Conservation (phyloP, 2,329 filamentous ascomycete genomes). For the Hypoxylon sp. region DNA sequence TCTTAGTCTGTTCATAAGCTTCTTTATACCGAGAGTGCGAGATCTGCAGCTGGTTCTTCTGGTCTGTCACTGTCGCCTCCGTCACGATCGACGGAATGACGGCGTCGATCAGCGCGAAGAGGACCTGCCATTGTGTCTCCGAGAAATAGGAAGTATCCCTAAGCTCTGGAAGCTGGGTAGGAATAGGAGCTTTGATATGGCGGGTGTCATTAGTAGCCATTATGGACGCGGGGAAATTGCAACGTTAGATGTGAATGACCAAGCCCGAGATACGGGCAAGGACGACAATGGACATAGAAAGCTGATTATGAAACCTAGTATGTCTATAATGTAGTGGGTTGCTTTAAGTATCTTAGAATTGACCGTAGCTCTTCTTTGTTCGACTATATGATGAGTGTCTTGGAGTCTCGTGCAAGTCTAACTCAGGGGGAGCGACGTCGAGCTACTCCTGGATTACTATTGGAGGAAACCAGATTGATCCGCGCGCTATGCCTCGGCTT, state of each 20-base stretch:
- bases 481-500: conserved; percentile 10
- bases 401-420: not conserved
- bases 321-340: not conserved
- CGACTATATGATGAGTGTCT: not conserved
- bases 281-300: not conserved
- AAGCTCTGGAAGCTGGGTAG: conserved; percentile 42
- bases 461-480: not conserved
- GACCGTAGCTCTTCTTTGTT: not conserved
- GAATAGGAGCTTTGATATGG: conserved; percentile 39
- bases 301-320: not conserved
- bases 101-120: conserved; percentile 68
- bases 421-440: not conserved
- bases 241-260: not conserved
- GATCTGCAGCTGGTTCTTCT: conserved; percentile 59
- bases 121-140: conserved; percentile 65
- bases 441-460: not conserved
- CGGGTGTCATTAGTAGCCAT: conserved; percentile 37
- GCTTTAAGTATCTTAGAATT: not conserved
- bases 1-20: conserved; percentile 56
- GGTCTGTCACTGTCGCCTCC: conserved; percentile 55
- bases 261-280: not conserved
- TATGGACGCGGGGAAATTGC: not conserved
- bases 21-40: conserved; percentile 63
- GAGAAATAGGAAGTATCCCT: conserved; percentile 43
- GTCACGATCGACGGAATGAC: conserved; percentile 70